Evolutionary conservation across 2,329 filamentous ascomycete genomes (phyloP), one percentile per base, ranked within the genome.

Genomic region (Cladosporium sp.): DNA sequence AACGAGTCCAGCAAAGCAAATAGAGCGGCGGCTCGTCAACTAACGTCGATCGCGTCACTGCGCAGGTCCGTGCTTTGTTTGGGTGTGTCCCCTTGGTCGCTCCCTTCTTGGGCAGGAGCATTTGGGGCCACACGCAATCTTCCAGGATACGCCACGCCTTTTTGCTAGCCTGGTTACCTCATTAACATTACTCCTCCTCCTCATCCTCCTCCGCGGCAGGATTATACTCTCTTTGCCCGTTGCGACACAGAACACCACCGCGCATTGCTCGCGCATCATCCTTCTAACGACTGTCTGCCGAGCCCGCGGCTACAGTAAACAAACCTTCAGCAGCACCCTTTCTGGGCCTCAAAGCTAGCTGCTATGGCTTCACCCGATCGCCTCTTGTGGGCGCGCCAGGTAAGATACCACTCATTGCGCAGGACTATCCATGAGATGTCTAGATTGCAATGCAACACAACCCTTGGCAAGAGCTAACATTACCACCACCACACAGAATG

Each of bases 1-100:
- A 46, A 46, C 40, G 40, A 3, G 21, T 8, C 35, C 35, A 37
- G 14, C 35, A 40, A 40, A 40, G 53, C 53, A 56, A 56, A 56
- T 31, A 31, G 31, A 37, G 5, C 53, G 10, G 21, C 53, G 31
- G 50, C 50, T 53, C 52, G 52, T 23, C 12, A 29, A 29, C 26
- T 5, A 40, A n/a, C 49, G 59, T 37, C 46, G 59, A 62, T 62
- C 59, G 46, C 60, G 60, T 62, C 60, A 62, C 52, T 18, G 59
- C 33, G 46, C 59, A 62, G 59, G 18, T 21, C 28, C 21, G 23
- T 8, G 57, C 59, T 52, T 31, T 62, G 46, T 53, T 62, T 62
- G 23, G 21, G 59, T 62, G 59, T 62, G 29, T 50, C 31, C 23
- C 23, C 23, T 26, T 26, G 23, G 23, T 26, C 23, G 59, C 59